Base-by-base conservation (phyloP, 352 stramenopile genomes). In the Pseudoperonospora humuli region DNA sequence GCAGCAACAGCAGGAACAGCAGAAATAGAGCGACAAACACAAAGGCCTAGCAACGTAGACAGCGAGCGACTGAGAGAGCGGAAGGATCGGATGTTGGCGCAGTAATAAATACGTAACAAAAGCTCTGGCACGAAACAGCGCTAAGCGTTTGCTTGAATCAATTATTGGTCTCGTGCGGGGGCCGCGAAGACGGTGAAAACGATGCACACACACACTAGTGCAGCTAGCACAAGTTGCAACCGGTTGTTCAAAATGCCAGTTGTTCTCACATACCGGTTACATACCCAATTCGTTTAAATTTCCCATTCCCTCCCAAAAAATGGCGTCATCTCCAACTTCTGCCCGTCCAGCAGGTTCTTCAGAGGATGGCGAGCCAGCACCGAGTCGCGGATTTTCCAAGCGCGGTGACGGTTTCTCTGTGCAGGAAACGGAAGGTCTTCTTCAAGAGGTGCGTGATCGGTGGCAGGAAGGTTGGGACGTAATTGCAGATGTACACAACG, bases 1-100 rank as follows among this genome's bases (percentile, higher is more conserved):
- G 79, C 61, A 89, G 57, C 71, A 86, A 57, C 75, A 92, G 57
- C 59, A 92, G 52, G 56, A 84, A 19, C 62, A 83, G 43, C 62
- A 75, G 70, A 76, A 84, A 47, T 68, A 68, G 54, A 66, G n/a
- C n/a, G 25, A 31, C 27, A 37, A 33, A 7, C 23, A 11, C 7
- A 46, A 24, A 34, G 11, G 23, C 17, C 4, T 38, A 10, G 7
- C 3, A 18, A 9, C 17, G 32, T 20, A 19, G 32, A 38, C 17
- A 23, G 17, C 35, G 8, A 19, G n/a, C 28, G 28, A 8, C 13
- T 2, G 9, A 40, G 5, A 48, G 11, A 19, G 33, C 1, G 13
- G 17, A n/a, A n/a, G 21, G n/a, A 32, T 29, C 8, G 10, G 28
- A 38, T 20, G 25, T 29, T 24, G 27, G 38, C 32, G 34, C 39